These are phyloP conservation scores for Hortaea werneckii DNA, from an alignment of 2,329 filamentous ascomycete species.

Conservation along the genomic window DNA sequence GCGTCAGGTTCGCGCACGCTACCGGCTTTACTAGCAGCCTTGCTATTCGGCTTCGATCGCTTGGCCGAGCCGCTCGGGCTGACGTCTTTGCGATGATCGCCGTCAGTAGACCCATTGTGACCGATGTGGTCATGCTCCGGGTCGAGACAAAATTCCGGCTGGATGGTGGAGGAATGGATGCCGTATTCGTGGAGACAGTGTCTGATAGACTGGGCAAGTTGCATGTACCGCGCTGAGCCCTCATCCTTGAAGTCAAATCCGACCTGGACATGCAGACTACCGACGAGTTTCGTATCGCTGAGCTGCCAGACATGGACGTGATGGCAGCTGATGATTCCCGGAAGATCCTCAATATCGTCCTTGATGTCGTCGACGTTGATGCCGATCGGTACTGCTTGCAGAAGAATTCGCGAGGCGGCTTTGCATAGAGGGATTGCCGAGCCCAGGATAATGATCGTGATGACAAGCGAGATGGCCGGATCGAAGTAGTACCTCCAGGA, in stretches of 20 bases:
- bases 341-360: constrained; percentile 76
- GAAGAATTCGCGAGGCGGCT: constrained; percentile 74
- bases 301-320: constrained; percentile 98
- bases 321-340: constrained; percentile 81
- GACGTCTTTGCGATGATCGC: neutral
- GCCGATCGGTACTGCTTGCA: constrained; percentile 86
- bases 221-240: constrained; percentile 75
- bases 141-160: constrained; percentile 65
- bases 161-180: constrained; percentile 94
- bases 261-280: constrained; percentile 87
- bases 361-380: constrained; percentile 84
- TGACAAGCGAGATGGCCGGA: constrained; percentile 83
- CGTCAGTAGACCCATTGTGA: constrained; percentile 1
- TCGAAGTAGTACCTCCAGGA: constrained; percentile 79
- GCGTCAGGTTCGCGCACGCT: constrained; percentile 23
- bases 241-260: constrained; percentile 79
- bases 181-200: constrained; percentile 89
- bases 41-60: constrained; percentile 27
- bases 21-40: constrained; percentile 22
- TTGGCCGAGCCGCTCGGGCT: constrained; percentile 14
- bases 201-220: constrained; percentile 69
- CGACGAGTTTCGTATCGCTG: constrained; percentile 86
- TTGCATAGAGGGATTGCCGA: constrained; percentile 70
- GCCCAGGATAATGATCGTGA: constrained; percentile 65
- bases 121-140: constrained; percentile 33